phyloP scores from a whole-genome alignment of 2,329 filamentous ascomycete genomes.

The Aspergillus terreus region DNA sequence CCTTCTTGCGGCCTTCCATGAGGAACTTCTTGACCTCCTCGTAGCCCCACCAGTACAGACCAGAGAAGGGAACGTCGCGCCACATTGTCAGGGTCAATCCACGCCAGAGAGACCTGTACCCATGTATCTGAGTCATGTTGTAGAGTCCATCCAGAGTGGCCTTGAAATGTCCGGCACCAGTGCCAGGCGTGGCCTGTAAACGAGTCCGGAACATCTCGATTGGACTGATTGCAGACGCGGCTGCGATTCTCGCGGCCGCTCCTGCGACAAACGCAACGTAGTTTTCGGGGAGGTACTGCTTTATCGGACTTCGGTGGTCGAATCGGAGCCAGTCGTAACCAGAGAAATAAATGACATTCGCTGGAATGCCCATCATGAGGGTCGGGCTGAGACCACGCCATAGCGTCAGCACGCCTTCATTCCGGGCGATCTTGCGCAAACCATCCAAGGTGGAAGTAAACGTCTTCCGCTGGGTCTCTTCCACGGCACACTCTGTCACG shows the following conservation, averaged over 20 bases:
- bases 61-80: slow-evolving; percentile 96
- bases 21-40: slow-evolving; percentile 73
- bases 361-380: slow-evolving; percentile 86
- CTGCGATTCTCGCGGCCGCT: slow-evolving; percentile 70
- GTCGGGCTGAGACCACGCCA: slow-evolving; percentile 96
- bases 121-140: slow-evolving; percentile 73
- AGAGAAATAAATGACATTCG: slow-evolving; percentile 97
- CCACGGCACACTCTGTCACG: slow-evolving; percentile 72
- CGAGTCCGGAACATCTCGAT: slow-evolving; percentile 93
- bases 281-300: slow-evolving; percentile 58
- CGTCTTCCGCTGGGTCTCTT: slow-evolving; percentile 76
- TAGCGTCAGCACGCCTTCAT: slow-evolving; percentile 80
- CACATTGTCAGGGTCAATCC: slow-evolving; percentile 88
- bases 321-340: slow-evolving; percentile 93
- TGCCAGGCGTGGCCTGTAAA: slow-evolving; percentile 70
- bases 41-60: slow-evolving; percentile 97
- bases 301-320: slow-evolving; percentile 69
- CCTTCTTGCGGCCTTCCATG: slow-evolving; percentile 61
- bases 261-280: slow-evolving; percentile 80
- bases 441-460: slow-evolving; percentile 92
- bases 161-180: slow-evolving; percentile 64
- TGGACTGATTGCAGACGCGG: slow-evolving; percentile 78
- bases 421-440: slow-evolving; percentile 86
- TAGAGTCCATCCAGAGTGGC: slow-evolving; percentile 73
- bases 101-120: slow-evolving; percentile 82